Base-by-base conservation (phyloP, 495 filamentous ascomycete species). In the Aspergillus sclerotiicarbonarius region DNA sequence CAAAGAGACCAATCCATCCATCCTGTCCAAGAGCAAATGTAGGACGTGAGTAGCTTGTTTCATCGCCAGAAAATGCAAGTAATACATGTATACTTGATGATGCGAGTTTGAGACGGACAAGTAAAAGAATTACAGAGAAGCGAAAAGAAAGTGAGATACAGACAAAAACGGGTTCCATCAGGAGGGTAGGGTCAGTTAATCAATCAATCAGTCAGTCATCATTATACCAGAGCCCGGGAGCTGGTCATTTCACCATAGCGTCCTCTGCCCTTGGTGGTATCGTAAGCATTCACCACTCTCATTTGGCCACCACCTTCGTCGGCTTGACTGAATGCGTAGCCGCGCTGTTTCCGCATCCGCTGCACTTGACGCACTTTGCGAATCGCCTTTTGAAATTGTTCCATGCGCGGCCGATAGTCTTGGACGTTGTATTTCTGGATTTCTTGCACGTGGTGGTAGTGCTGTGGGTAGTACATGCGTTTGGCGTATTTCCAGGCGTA, bases 351-450 rank as follows among this genome's bases (percentile, higher is more conserved):
- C 70, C 94, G 92, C 94, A 98, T 99, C 58, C 94, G 88, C 76
- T 98, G 95, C 43, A 98, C 95, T 76, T 99, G 94, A 44, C 94
- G 87, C 49, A 98, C 94, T 75, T 99, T 99, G 62, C 94, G 87
- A 67, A 99, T 97, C 25, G 94, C 94, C 74, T 99, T 99, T 74
- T 99, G 94, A 84, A 99, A 99, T 74, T 99, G 94, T 72, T 99
- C 94, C 94, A 99, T 99, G 82, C 93, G 80, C 43, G 94, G 94
- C 59, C 95, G 82, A 71, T 99, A 99, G 76, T 99, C 95, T 73
- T 98, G 95, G 53, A 99, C 95, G 66, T 99, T 99, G 77, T 96
- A 99, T 74, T 99, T 99, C 73, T 99, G 95, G 62, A 99, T 99
- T 75, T 99, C 95, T 76, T 99, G 95, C 45, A 99, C 91, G 71